Base-by-base conservation (phyloP, 1,139 yeast species). In the Hemisphaericaspora subhashii region DNA sequence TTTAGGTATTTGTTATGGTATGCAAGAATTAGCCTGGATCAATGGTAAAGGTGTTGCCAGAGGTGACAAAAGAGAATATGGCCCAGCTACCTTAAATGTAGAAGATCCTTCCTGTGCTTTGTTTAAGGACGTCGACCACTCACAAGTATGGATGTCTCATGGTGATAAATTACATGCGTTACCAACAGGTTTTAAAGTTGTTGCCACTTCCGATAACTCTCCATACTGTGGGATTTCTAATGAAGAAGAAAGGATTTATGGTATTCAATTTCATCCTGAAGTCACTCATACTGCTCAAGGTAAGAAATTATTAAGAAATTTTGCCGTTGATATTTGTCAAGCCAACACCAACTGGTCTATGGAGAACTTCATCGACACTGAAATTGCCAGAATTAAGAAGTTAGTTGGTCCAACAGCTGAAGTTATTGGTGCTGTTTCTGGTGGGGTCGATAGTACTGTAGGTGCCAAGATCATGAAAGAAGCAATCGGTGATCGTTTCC, bases 61-160 rank as follows among this genome's bases (percentile, higher is more conserved):
- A 66, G 96, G 97, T 63, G 96, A 88, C 55, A 90, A 92, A 77
- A 84, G 98, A 68, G 99, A 92, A 72, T 92, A 92, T 64, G 99
- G 99, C 45, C 96, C 96, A 39, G 96, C 98, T 46, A 81, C 87
- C 45, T 76, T 92, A 63, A 76, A 82, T 52, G 95, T 89, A 40
- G 72, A 77, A 55, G 94, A 87, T 59, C 47, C 69, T 33, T 46
- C 66, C 15, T 82, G 89, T 64, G 82, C 87, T 23, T 74, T 92
- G 52, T 90, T 92, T 70, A 74, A 81, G 51, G 96, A 83, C 44
- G 87, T 94, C 54, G 95, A 88, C 66, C 84, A 90, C 70, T 88
- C 95, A 45, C 86, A 81, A 64, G 98, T 94, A 48, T 92, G 99
- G 99, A 92, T 92, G 99, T 90, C 98, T 33, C 99, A 92, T 67